Evolutionary conservation across 176 grass and related monocot genomes (phyloP).

Genomic region (Metroxylon sagu): DNA sequence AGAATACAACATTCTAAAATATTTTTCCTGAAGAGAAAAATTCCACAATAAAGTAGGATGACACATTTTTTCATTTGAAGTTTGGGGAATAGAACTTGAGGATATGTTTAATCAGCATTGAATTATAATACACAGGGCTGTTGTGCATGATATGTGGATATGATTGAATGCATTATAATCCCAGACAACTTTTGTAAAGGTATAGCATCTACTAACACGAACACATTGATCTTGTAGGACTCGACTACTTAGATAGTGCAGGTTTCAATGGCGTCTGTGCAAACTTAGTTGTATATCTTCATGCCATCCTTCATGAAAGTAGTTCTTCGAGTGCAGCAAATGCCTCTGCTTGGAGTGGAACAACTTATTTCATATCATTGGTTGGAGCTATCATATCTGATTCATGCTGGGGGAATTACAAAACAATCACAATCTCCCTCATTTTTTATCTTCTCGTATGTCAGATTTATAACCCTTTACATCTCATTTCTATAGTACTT

Average conservation of each 20-base stretch:
- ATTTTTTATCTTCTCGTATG: constrained; percentile 69
- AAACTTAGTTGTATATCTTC: constrained; percentile 81
- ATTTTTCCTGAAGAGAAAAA: too few species aligned
- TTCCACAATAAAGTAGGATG: too few species aligned
- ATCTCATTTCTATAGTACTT: too few species aligned
- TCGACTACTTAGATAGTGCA: constrained; percentile 77
- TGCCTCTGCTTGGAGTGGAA: constrained; percentile 71
- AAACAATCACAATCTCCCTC: constrained; percentile 49
- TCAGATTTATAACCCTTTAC: neutral
- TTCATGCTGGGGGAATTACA: constrained; percentile 84
- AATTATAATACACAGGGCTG: too few species aligned
- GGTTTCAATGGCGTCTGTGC: constrained; percentile 62
- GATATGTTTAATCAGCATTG: too few species aligned
- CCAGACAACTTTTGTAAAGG: too few species aligned
- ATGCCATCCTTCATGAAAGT: constrained; percentile 62
- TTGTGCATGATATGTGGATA: too few species aligned
- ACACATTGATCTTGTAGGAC: constrained; percentile 25
- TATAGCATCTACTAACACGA: too few species aligned
- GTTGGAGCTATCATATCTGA: constrained; percentile 78
- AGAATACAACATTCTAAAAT: neutral
- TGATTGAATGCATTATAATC: too few species aligned
- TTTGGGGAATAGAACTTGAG: too few species aligned
- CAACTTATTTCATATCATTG: constrained; percentile 62
- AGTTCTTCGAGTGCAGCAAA: constrained; percentile 72
- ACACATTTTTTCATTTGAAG: too few species aligned